Evolutionary conservation across 805 yeast species (phyloP), one percentile per base, ranked within the genome.

Genomic region (Cyberlindnera lachancei): DNA sequence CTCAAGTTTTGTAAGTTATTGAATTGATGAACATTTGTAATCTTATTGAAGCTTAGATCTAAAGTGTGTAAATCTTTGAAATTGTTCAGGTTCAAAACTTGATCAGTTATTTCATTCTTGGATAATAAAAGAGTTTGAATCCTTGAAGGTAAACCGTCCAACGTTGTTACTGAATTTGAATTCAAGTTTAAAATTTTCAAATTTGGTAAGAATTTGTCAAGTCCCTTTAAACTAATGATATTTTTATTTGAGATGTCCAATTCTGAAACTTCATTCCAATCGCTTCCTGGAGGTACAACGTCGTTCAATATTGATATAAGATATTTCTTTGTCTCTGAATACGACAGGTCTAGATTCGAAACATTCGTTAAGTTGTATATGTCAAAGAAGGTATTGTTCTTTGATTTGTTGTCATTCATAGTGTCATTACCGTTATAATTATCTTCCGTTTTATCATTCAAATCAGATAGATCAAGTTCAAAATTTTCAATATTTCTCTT

Each of bases 301-400:
- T 62, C 68, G 0, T 70, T 67, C 4, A 70, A 53, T 2, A 61
- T 53, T 1, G 68, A 51, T 5, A 70, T 64, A 29, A 71, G 40
- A 6, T 48, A 52, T 31, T 52, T 63, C 36, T 59, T 61, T 0
- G 67, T 61, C 36, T 64, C 64, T 2, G 72, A 58, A 40, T 70
- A 71, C 1, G 73, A 61, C 6, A 65, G 33, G 24, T 69, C 68
- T 10, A 68, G 33, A 18, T 64, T 64, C 3, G 73, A 64, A 3
- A 61, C 44, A 15, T 57, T 56, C 0, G 75, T 69, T 3, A 67
- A 64, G 4, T 48, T 45, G 16, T 35, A 19, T 20, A 30, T 34
- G 23, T 46, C 44, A 7, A 41, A 37, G n/a, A n/a, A n/a, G n/a
- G n/a, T n/a, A n/a, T n/a, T n/a, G n/a, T n/a, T n/a, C n/a, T n/a